Evolutionary conservation across 2,329 filamentous ascomycete species (phyloP).

Genomic region (Calonectria multiphialidica): DNA sequence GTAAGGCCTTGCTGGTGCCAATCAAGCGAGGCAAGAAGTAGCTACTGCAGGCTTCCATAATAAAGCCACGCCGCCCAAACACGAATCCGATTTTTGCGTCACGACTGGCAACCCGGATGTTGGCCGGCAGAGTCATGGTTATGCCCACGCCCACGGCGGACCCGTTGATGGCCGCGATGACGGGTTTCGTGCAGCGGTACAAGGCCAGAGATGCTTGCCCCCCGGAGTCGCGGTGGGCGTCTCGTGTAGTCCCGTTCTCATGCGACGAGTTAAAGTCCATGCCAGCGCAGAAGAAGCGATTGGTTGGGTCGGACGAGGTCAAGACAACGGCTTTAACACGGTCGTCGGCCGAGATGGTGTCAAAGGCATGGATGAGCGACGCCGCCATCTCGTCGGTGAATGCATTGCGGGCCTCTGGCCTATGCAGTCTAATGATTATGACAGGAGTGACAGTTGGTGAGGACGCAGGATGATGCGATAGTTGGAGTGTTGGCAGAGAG

Average conservation of each 20-base stretch:
- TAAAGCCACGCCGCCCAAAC: conserved; percentile 76
- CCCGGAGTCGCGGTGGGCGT: conserved; percentile 61
- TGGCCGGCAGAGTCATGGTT: conserved; percentile 70
- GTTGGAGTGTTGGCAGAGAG: conserved; percentile 56
- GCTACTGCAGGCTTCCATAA: conserved; percentile 78
- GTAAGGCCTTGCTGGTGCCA: conserved; percentile 72
- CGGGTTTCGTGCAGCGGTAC: conserved; percentile 68
- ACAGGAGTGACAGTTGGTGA: conserved; percentile 70
- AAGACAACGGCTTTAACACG: conserved; percentile 68
- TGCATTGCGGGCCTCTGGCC: conserved; percentile 76
- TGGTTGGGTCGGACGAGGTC: conserved; percentile 61
- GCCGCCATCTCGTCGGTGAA: conserved; percentile 75
- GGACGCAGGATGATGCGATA: conserved; percentile 62
- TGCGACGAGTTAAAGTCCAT: conserved; percentile 62
- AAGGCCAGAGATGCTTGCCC: conserved; percentile 68
- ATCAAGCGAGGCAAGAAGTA: conserved; percentile 80
- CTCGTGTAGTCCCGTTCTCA: conserved; percentile 39
- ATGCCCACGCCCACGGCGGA: conserved; percentile 71
- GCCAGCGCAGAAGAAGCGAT: conserved; percentile 69
- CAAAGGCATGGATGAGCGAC: conserved; percentile 68
- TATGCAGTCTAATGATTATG: conserved; percentile 73
- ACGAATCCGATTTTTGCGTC: conserved; percentile 80
- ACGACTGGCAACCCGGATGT: conserved; percentile 64
- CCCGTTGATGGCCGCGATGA: conserved; percentile 70
- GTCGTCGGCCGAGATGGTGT: conserved; percentile 63